A percentile compares a stretch with the other conserved stretches of the same genome.
Conservation (phyloP, 345 rosid species). For the Pistacia vera region DNA sequence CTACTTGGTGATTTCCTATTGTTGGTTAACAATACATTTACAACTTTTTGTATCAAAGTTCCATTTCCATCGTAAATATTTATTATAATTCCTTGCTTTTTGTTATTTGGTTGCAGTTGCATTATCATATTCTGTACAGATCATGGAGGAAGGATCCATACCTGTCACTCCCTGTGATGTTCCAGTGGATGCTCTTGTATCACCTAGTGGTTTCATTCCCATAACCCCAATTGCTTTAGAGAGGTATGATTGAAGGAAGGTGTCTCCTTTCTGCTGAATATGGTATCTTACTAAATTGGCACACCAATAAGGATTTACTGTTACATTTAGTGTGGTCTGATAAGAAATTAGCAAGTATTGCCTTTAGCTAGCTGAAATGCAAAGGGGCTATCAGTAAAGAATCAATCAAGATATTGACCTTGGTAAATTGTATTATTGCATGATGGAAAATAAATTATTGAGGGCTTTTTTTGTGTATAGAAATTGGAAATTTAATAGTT, state of each 20-base stretch:
- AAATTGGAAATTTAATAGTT: background rate
- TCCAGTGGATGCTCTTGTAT: constrained; percentile 45
- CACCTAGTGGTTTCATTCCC: constrained; percentile 43
- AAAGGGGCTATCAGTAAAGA: background rate
- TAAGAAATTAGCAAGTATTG: background rate
- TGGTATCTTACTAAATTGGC: background rate
- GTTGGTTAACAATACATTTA: background rate
- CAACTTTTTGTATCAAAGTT: background rate
- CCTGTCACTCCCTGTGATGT: constrained; percentile 38
- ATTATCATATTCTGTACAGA: constrained; percentile 44
- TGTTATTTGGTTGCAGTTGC: constrained; percentile 33
- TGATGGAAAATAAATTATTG: background rate
- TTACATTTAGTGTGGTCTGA: background rate
- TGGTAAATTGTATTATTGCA: background rate
- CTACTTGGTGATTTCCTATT: constrained; percentile 32
- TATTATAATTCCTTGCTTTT: background rate
- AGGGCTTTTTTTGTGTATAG: background rate
- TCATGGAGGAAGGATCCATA: constrained; percentile 38
- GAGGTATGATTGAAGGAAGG: constrained; percentile 22
- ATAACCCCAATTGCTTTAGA: constrained; percentile 27
- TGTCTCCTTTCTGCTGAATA: background rate
- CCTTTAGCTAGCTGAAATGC: background rate
- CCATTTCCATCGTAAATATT: constrained; percentile 4
- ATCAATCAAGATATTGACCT: background rate
- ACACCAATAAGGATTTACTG: background rate